phyloP scores from a whole-genome alignment of 352 stramenopile species.

The Blastocystis sp. region DNA sequence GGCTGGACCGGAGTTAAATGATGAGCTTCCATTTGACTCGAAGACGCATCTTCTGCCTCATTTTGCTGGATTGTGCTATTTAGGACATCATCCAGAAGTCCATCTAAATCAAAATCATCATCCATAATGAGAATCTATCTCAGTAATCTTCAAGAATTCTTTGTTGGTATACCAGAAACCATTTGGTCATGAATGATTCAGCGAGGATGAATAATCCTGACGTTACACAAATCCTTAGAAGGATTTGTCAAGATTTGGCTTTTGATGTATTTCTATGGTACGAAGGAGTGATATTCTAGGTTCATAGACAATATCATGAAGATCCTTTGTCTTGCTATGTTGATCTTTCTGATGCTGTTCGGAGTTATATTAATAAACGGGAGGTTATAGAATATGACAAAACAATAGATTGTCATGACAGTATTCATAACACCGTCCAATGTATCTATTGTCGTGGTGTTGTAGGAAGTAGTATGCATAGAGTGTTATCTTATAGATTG shows the following conservation, averaged over 20 bases:
- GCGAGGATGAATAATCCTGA: too few species aligned
- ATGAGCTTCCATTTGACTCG: background rate
- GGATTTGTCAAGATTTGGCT: background rate
- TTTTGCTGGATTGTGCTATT: background rate
- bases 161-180: too few species aligned
- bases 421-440: background rate
- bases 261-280: background rate
- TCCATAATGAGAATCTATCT: background rate
- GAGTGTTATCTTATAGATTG: background rate
- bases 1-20: background rate
- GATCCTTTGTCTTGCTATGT: background rate
- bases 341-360: background rate
- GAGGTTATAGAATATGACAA: background rate
- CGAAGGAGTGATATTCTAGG: background rate
- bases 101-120: slow-evolving; percentile 27
- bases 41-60: background rate
- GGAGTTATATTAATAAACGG: background rate
- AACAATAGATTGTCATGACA: background rate
- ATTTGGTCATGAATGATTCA: too few species aligned
- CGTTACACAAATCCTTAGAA: background rate
- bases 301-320: background rate
- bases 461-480: background rate
- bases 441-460: background rate
- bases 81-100: slow-evolving; percentile 21
- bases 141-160: too few species aligned